Percentiles rank a stretch among this genome's conserved stretches.
phyloP scores from a whole-genome alignment of 306 rosid genomes.

The Carpinus viminea region DNA sequence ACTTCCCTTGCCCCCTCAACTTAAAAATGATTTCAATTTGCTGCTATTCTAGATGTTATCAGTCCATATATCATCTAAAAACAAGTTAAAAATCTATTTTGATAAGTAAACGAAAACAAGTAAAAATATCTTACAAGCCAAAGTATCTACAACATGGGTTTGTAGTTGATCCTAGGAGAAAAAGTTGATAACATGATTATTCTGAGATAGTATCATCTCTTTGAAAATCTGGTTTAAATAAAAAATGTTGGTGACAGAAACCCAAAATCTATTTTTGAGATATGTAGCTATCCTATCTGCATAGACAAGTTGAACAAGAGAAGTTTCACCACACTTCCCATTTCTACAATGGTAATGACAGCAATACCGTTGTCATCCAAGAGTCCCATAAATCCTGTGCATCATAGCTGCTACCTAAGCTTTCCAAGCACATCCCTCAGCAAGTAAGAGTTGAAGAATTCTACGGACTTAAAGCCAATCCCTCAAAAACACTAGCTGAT shows the following conservation, averaged over 20 bases:
- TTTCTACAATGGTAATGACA: conserved; percentile 13
- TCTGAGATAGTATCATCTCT: background rate
- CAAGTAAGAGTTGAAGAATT: background rate
- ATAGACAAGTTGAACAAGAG: conserved; percentile 11
- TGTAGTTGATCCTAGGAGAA: background rate
- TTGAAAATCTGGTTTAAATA: background rate
- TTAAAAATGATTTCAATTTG: conserved; percentile 2
- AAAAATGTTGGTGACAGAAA: background rate
- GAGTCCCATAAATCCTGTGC: conserved; percentile 6
- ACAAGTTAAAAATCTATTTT: conserved; percentile 7
- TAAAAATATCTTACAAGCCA: background rate
- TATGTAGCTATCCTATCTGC: background rate
- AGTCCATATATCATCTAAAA: conserved; percentile 10
- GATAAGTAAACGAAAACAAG: background rate
- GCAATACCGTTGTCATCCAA: conserved; percentile 2
- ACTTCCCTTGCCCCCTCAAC: conserved; percentile 1
- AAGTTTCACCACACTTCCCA: conserved; percentile 15
- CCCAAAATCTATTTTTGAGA: conserved; percentile 1
- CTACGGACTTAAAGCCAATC: background rate
- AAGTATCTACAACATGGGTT: background rate
- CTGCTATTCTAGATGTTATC: background rate
- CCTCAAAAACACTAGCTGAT: background rate
- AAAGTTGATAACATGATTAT: background rate
- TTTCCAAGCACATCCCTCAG: background rate
- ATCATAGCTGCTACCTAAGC: conserved; percentile 11